These are phyloP conservation scores for Lomentospora prolificans DNA, from an alignment of 2,329 filamentous ascomycete genomes.

Conservation along the genomic window DNA sequence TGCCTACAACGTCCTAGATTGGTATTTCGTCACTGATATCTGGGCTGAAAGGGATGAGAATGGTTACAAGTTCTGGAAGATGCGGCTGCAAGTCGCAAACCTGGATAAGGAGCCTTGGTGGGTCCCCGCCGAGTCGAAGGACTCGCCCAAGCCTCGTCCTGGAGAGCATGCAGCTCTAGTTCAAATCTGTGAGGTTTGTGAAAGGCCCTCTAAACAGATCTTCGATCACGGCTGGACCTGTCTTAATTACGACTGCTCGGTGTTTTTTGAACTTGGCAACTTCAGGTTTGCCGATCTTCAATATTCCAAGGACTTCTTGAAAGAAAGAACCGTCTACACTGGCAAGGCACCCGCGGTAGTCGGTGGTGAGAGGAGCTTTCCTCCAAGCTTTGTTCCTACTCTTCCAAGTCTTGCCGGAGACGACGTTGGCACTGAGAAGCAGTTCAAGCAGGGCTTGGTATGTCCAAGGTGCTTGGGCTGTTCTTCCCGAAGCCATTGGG, in stretches of 20 bases:
- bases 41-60: conserved; percentile 51
- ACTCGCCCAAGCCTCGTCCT: conserved; percentile 19
- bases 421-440: conserved; percentile 33
- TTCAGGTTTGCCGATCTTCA: conserved; percentile 22
- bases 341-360: neutral
- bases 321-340: conserved; percentile 35
- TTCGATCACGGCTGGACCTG: conserved; percentile 22
- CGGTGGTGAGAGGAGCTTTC: neutral
- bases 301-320: conserved; percentile 50
- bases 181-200: conserved; percentile 30
- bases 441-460: conserved; percentile 53
- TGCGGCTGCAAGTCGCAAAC: conserved; percentile 57
- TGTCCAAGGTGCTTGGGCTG: conserved; percentile 56
- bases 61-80: conserved; percentile 32
- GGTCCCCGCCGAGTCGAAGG: conserved; percentile 26
- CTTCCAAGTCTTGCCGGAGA: conserved; percentile 25
- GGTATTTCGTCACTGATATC: conserved; percentile 57
- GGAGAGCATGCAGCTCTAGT: conserved; percentile 17
- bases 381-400: conserved; percentile 21
- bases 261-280: conserved; percentile 24
- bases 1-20: conserved; percentile 56
- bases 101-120: conserved; percentile 39
- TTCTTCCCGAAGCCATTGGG: conserved; percentile 50
- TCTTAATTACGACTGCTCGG: conserved; percentile 15
- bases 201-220: conserved; percentile 23